phyloP scores from a whole-genome alignment of 768 basidiomycete species.

The Trametes meyenii region DNA sequence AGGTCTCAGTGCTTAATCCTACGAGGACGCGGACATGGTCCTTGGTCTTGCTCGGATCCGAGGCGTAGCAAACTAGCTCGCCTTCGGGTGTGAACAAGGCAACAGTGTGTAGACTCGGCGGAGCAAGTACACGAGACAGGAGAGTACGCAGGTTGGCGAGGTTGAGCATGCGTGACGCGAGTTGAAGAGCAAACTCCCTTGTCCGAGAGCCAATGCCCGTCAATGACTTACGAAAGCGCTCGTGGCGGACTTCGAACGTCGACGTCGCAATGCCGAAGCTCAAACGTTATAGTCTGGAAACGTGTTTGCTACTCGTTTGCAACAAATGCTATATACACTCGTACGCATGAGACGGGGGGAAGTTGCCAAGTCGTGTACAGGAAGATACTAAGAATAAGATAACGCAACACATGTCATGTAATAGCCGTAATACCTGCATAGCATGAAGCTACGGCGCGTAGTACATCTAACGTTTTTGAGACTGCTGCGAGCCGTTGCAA shows the following conservation, averaged over 20 bases:
- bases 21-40: conserved; percentile 75
- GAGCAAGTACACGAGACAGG: conserved; percentile 62
- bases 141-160: conserved; percentile 68
- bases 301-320: too few species aligned
- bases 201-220: not conserved
- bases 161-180: conserved; percentile 57
- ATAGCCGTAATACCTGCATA: too few species aligned
- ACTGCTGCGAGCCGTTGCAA: not conserved
- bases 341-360: not conserved
- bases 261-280: not conserved
- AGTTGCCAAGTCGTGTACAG: conserved; percentile 2
- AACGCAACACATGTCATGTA: not conserved
- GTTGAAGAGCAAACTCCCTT: not conserved
- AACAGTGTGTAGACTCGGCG: conserved; percentile 68
- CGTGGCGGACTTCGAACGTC: conserved; percentile 5
- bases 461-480: conserved; percentile 17
- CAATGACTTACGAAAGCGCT: not conserved
- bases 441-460: not conserved
- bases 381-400: conserved; percentile 22
- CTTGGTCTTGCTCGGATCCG: conserved; percentile 58
- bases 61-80: conserved; percentile 69
- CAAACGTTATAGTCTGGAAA: too few species aligned
- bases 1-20: conserved; percentile 73
- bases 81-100: conserved; percentile 74
- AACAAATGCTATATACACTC: too few species aligned